phyloP scores from a whole-genome alignment of 176 grass and related monocot genomes.

The Musa schizocarpa region DNA sequence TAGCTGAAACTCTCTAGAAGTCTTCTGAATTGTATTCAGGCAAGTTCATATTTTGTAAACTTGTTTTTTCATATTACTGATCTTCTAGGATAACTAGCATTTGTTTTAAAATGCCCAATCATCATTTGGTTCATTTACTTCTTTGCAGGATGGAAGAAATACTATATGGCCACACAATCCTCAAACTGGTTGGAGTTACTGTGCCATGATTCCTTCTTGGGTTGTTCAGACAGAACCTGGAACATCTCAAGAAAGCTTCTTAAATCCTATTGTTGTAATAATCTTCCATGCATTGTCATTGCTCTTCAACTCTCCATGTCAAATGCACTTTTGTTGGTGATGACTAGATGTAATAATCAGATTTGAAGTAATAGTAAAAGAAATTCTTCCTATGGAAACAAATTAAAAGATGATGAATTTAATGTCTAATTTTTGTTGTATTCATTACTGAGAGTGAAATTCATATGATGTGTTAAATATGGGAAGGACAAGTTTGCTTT shows the following conservation, averaged over 20 bases:
- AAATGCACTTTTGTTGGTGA: not conserved
- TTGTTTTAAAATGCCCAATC: slow-evolving; percentile 3
- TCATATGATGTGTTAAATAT: no score
- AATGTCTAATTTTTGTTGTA: not conserved
- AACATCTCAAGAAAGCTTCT: slow-evolving; percentile 59
- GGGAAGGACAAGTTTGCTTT: no score
- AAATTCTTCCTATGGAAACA: not conserved
- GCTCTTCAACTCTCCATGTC: not conserved
- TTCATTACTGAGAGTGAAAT: not conserved
- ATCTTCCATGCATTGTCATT: slow-evolving; percentile 20
- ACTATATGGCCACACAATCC: slow-evolving; percentile 95
- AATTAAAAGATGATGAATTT: not conserved
- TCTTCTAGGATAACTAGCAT: not conserved
- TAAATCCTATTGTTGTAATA: slow-evolving; percentile 94
- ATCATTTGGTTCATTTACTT: slow-evolving; percentile 8
- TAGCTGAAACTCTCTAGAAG: no score
- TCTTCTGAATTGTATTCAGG: no score
- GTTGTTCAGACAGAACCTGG: slow-evolving; percentile 64
- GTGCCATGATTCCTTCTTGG: slow-evolving; percentile 92
- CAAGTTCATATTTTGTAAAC: no score
- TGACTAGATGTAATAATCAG: no score
- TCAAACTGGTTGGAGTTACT: slow-evolving; percentile 96
- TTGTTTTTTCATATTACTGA: no score
- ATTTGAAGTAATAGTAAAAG: no score
- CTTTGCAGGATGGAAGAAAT: slow-evolving; percentile 74